Base-by-base conservation (phyloP, 805 yeast genomes). In the Candida orba region DNA sequence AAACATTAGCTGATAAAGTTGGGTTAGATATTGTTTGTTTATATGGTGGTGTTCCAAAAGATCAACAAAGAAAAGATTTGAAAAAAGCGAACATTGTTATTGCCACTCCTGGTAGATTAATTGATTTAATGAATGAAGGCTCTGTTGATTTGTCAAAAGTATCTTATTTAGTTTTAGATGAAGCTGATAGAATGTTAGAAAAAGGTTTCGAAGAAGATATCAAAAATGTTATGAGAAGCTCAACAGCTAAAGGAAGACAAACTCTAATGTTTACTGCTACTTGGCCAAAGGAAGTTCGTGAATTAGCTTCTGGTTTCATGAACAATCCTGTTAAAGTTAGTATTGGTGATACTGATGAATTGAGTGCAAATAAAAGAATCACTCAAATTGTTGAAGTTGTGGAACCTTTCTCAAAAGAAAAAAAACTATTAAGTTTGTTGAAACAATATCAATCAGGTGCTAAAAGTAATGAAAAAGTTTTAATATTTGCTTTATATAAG, bases 261-360 rank as follows among this genome's bases (percentile, higher is more conserved):
- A 93, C 99, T 0, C 73, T 93, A 51, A 93, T 93, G 98, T 93
- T 93, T 67, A 91, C 99, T 9, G 99, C 99, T n/a, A 93, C 99
- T 1, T 93, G 99, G 99, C 99, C 99, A n/a, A 86, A 85, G 56
- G 95, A 91, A 67, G 98, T 93, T 31, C 81, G 98, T 60, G 95
- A 88, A 51, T 73, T 93, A 50, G 99, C 99, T 8, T 60, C 79
- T 17, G 76, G 84, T 7, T 93, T 84, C 66, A 85, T 93, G 95
- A 77, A 74, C 20, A 57, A 63, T 13, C 95, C 97, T n/a, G 87
- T 88, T 39, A 89, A 86, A 64, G 85, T 93, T 35, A 81, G 93
- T 36, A 84, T 93, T 59, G 99, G 99, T 57, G 84, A 93, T 64
- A 78, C 95, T 52, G 97, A 91, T 60, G 98, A 91, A 66, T 75